phyloP scores from a whole-genome alignment of 257 asterid genomes.

The Paulownia fortunei region DNA sequence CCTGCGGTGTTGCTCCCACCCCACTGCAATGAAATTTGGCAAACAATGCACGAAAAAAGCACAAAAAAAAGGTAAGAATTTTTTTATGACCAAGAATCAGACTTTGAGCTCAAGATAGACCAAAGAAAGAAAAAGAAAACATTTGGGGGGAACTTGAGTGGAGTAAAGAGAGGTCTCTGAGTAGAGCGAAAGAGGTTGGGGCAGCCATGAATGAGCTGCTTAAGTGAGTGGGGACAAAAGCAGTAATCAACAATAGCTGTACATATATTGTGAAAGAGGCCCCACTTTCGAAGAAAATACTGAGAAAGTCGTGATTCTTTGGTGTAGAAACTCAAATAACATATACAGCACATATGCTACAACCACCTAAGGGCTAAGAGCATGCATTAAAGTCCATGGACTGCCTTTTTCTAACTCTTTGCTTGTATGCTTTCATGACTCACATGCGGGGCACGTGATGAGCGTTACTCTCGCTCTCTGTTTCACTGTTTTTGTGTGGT shows the following conservation, averaged over 20 bases:
- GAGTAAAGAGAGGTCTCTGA: conserved; percentile 39
- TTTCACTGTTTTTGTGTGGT: neutral
- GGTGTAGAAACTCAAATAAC: conserved; percentile 33
- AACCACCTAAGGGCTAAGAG: conserved; percentile 31
- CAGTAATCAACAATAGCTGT: conserved; percentile 65
- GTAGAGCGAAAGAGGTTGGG: conserved; percentile 44
- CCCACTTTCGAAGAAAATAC: conserved; percentile 46
- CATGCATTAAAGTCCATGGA: conserved; percentile 59
- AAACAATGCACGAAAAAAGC: conserved; percentile 16
- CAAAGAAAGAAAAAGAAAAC: neutral
- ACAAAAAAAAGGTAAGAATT: neutral
- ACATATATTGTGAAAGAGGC: conserved; percentile 43
- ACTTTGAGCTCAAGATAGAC: conserved; percentile 21
- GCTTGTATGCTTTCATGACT: conserved; percentile 6
- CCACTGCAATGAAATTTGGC: conserved; percentile 30
- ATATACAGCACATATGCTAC: conserved; percentile 9
- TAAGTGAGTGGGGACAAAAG: conserved; percentile 72
- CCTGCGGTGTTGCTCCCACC: conserved; percentile 32
- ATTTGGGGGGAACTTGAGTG: conserved; percentile 27
- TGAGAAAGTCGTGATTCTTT: conserved; percentile 36
- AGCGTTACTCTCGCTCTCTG: conserved; percentile 10
- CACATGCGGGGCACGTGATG: conserved; percentile 60
- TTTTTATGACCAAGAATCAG: conserved; percentile 18
- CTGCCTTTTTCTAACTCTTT: conserved; percentile 33
- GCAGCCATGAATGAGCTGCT: conserved; percentile 87